Evolutionary conservation across 129 eudicot genomes (phyloP).

Genomic region (Tanacetum coccineum): DNA sequence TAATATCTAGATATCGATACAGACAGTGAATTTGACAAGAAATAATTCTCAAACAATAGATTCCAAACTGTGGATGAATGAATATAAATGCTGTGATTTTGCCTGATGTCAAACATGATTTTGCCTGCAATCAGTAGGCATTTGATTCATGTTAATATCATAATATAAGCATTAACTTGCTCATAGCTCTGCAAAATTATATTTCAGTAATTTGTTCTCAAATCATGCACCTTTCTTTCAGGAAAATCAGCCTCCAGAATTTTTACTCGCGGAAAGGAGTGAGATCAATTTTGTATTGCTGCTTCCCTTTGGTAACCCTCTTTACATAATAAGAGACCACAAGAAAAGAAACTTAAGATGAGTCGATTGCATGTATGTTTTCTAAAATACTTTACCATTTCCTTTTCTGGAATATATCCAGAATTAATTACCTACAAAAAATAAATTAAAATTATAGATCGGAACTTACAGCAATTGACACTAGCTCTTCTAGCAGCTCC

Average conservation of each 20-base stretch:
- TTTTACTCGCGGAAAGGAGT: conserved; percentile 56
- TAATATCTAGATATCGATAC: too few species aligned
- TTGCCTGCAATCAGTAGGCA: too few species aligned
- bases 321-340: conserved; percentile 16
- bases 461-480: conserved; percentile 84
- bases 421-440: conserved; percentile 1
- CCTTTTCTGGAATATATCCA: neutral
- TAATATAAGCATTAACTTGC: too few species aligned
- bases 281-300: conserved; percentile 68
- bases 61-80: too few species aligned
- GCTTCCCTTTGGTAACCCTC: conserved; percentile 90
- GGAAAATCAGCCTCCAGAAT: neutral
- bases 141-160: too few species aligned
- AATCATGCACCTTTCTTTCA: too few species aligned
- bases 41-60: too few species aligned
- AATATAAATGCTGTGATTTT: too few species aligned
- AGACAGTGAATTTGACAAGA: too few species aligned
- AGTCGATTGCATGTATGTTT: neutral
- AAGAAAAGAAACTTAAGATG: neutral
- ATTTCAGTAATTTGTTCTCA: too few species aligned
- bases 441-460: neutral
- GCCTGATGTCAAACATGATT: too few species aligned
- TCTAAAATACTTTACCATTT: conserved; percentile 1
- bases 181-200: too few species aligned
- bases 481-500: conserved; percentile 85